Evolutionary conservation across 768 basidiomycete species (phyloP).

Genomic region (Amylocystis lapponica): DNA sequence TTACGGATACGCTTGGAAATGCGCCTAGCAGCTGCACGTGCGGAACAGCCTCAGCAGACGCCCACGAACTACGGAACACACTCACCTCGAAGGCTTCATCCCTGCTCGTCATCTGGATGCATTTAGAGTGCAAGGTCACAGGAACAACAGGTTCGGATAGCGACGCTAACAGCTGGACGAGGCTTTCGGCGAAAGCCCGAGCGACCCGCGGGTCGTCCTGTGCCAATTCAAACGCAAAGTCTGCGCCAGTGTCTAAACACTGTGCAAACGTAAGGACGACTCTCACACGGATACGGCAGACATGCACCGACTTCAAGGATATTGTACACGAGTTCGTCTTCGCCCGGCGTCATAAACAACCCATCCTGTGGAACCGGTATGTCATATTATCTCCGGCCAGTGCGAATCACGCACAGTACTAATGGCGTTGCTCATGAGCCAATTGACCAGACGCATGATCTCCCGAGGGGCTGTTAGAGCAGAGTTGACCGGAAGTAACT

Average conservation of each 20-base stretch:
- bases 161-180: slow-evolving; percentile 50
- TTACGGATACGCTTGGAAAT: slow-evolving; percentile 46
- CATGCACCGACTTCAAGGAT: slow-evolving; percentile 55
- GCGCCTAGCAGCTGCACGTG: slow-evolving; percentile 24
- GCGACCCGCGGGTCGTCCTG: slow-evolving; percentile 28
- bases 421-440: slow-evolving; percentile 60
- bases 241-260: slow-evolving; percentile 70
- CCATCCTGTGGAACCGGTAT: slow-evolving; percentile 32
- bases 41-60: not conserved
- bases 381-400: slow-evolving; percentile 25
- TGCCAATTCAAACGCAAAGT: slow-evolving; percentile 43
- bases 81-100: slow-evolving; percentile 73
- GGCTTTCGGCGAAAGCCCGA: slow-evolving; percentile 47
- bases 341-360: slow-evolving; percentile 45
- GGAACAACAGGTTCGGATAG: slow-evolving; percentile 64
- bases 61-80: slow-evolving; percentile 1
- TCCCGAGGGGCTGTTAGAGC: slow-evolving; percentile 63
- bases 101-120: slow-evolving; percentile 44
- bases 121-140: slow-evolving; percentile 42
- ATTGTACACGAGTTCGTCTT: slow-evolving; percentile 35
- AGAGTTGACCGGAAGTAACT: slow-evolving; percentile 45
- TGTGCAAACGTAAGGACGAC: slow-evolving; percentile 19
- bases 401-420: slow-evolving; percentile 29
- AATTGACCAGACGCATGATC: slow-evolving; percentile 68
- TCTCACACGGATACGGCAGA: not conserved